Conservation (phyloP, 2,329 filamentous ascomycete species). For the Aureobasidium sp. region DNA sequence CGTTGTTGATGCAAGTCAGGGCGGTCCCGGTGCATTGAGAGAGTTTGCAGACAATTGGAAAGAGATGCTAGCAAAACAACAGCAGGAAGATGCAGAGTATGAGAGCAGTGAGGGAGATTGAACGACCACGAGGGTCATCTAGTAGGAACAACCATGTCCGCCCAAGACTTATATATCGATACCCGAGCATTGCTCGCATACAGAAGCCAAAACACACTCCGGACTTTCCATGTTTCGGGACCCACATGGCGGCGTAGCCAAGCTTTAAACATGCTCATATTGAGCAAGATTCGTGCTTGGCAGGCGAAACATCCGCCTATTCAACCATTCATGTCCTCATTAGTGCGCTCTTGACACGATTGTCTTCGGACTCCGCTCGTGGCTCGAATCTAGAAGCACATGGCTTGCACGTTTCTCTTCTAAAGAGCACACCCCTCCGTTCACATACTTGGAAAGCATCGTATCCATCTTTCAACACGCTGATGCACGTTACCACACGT, state of each 20-base stretch:
- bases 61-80: conserved; percentile 37
- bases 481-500: neutral
- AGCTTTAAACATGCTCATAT: conserved; percentile 11
- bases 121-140: neutral
- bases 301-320: neutral
- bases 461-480: neutral
- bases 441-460: neutral
- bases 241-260: conserved; percentile 5
- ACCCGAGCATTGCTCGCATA: neutral
- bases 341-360: neutral
- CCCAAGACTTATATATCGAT: neutral
- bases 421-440: neutral
- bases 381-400: neutral
- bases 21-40: conserved; percentile 62
- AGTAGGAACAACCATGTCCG: neutral
- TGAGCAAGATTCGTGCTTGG: conserved; percentile 11
- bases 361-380: neutral
- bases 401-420: neutral
- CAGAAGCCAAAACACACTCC: neutral
- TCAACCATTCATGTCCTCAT: conserved; percentile 3
- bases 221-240: conserved; percentile 7
- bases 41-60: conserved; percentile 53
- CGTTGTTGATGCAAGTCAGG: conserved; percentile 63
- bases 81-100: conserved; percentile 32
- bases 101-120: conserved; percentile 24